Conservation (phyloP, 1,284 basidiomycete species). For the Bondarzewia mesenterica region DNA sequence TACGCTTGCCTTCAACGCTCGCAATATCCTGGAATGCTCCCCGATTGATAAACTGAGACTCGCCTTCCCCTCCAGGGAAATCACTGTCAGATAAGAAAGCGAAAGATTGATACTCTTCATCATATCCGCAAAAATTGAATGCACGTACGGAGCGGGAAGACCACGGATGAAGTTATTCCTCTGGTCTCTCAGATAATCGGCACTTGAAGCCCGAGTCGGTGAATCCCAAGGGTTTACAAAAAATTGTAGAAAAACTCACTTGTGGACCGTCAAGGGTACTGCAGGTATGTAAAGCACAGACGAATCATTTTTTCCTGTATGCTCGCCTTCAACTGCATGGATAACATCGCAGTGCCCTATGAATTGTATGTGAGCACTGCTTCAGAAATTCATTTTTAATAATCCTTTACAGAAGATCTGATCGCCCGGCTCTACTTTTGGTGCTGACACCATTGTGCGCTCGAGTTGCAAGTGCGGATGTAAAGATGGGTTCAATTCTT, state of each 20-base stretch:
- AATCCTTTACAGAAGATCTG: constrained; percentile 57
- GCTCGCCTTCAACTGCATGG: constrained; percentile 63
- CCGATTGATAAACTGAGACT: constrained; percentile 47
- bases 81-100: constrained; percentile 32
- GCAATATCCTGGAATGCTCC: constrained; percentile 35
- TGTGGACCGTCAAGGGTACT: constrained; percentile 58
- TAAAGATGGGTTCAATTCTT: constrained; percentile 52
- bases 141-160: constrained; percentile 47
- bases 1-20: constrained; percentile 23
- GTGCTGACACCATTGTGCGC: constrained; percentile 43
- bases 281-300: constrained; percentile 79
- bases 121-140: neutral
- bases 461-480: constrained; percentile 68
- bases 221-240: neutral
- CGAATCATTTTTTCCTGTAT: constrained; percentile 55
- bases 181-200: constrained; percentile 57
- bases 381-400: neutral
- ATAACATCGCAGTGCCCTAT: constrained; percentile 60
- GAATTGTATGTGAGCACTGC: neutral
- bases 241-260: constrained; percentile 29
- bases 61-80: constrained; percentile 71
- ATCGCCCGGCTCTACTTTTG: constrained; percentile 60
- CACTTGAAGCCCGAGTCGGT: constrained; percentile 24
- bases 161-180: constrained; percentile 44
- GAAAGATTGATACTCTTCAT: neutral